phyloP scores from a whole-genome alignment of 305 asterid species.

The Solanum hybrid region DNA sequence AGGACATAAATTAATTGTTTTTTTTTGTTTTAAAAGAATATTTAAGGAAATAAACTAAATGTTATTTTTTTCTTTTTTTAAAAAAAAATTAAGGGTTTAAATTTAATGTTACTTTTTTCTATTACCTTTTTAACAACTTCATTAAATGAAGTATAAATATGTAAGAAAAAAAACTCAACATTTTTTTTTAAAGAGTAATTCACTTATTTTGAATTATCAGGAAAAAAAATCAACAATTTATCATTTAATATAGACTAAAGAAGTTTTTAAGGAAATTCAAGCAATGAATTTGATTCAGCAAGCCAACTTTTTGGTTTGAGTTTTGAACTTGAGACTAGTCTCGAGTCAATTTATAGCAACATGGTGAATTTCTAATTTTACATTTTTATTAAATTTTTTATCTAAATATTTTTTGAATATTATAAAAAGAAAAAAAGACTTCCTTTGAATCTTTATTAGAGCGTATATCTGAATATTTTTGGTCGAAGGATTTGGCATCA shows the following conservation, averaged over 20 bases:
- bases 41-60: neutral
- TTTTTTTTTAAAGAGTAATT: neutral
- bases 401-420: neutral
- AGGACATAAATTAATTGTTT: neutral
- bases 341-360: neutral
- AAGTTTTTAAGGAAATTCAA: neutral
- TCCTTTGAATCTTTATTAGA: neutral
- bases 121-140: neutral
- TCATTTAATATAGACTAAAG: neutral
- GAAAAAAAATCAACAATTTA: neutral
- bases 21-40: no score
- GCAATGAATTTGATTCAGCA: neutral
- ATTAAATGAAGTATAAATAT: neutral
- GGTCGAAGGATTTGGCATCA: neutral
- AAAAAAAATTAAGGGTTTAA: neutral
- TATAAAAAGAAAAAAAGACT: neutral
- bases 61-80: neutral
- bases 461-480: neutral
- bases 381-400: rapidly evolving
- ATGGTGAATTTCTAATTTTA: neutral
- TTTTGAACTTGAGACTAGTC: neutral
- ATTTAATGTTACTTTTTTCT: neutral
- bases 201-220: no score
- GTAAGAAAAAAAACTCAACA: no score
- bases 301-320: neutral